A percentile compares a stretch with the other conserved stretches of the same genome.
Conservation (phyloP, 768 basidiomycete genomes). For the Kwoniella mangroviensis region DNA sequence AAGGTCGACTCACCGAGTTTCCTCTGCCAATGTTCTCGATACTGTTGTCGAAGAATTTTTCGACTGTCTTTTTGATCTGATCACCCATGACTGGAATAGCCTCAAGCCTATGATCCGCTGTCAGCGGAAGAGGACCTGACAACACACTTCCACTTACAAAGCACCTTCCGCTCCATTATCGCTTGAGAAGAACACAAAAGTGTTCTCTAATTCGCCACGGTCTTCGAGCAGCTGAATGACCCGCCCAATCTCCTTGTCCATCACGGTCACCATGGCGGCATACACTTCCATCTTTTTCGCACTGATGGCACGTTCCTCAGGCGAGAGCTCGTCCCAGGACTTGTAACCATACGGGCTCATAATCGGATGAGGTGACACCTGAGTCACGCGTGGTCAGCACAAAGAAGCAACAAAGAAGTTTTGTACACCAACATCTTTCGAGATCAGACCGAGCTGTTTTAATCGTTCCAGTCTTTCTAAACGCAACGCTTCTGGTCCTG, state of each 20-base stretch:
- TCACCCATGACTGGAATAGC: conserved; percentile 45
- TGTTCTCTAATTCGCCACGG: conserved; percentile 49
- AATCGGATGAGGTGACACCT: conserved; percentile 43
- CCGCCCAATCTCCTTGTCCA: conserved; percentile 51
- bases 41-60: conserved; percentile 42
- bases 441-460: conserved; percentile 44
- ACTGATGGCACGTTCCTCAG: conserved; percentile 37
- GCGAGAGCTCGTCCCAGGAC: conserved; percentile 41
- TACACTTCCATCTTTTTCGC: conserved; percentile 48
- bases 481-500: conserved; percentile 49
- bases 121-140: too few relatives aligned
- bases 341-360: conserved; percentile 34
- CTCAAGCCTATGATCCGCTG: conserved; percentile 24
- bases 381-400: background rate
- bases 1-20: conserved; percentile 40
- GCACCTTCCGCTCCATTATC: conserved; percentile 56
- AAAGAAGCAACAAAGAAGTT: background rate
- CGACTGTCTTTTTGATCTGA: conserved; percentile 23
- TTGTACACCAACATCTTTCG: conserved; percentile 25
- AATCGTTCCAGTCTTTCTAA: conserved; percentile 38
- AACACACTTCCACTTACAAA: conserved; percentile 39
- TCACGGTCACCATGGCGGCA: conserved; percentile 48
- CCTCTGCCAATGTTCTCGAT: conserved; percentile 44
- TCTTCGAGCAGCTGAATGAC: conserved; percentile 45
- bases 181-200: conserved; percentile 50